Evolutionary conservation across 306 rosid genomes (phyloP), one percentile per base, ranked within the genome.

Genomic region (Glycine tomentella): DNA sequence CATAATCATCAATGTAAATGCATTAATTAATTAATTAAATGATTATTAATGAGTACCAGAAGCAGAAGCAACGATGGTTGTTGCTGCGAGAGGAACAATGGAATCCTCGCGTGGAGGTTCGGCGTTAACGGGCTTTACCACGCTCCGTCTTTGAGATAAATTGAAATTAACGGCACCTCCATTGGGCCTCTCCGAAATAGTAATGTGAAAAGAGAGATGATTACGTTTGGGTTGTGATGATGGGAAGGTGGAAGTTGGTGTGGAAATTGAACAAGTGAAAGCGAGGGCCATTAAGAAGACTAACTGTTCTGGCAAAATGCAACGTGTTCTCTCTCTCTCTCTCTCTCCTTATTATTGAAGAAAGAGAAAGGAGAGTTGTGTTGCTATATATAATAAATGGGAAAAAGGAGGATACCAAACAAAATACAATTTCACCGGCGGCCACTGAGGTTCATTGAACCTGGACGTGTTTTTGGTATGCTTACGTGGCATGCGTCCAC

Each of bases 211-310:
- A 31, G 36, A 2, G 9, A 51, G 36, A 64, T 44, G 62, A 10
- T 57, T 89, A 92, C 98, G 91, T 87, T 83, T 90, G 6, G 81
- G 59, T 12, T 88, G 83, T 4, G 88, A 76, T 0, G 69, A 76
- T 53, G 87, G 76, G 15, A 87, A 77, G n/a, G 70, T 9, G 45
- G 88, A 83, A 17, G 67, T 82, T 36, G 91, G 89, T 2, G 86
- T 48, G 6, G 90, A 20, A 3, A 92, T n/a, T 38, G 96, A 80
- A 64, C 90, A 84, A 65, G 92, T 14, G 70, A 87, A 75, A 78
- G 92, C 25, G 45, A 91, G 75, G 25, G 97, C 97, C 98, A 94
- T 82, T 25, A 15, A 20, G 20, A 20, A 20, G 20, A 42, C 9
- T 42, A 42, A 7, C 46, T 40, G 44, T 40, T 40, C 0, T 40